These are phyloP conservation scores for Pythium dissimile DNA, from an alignment of 352 stramenopile genomes.

Conservation along the genomic window DNA sequence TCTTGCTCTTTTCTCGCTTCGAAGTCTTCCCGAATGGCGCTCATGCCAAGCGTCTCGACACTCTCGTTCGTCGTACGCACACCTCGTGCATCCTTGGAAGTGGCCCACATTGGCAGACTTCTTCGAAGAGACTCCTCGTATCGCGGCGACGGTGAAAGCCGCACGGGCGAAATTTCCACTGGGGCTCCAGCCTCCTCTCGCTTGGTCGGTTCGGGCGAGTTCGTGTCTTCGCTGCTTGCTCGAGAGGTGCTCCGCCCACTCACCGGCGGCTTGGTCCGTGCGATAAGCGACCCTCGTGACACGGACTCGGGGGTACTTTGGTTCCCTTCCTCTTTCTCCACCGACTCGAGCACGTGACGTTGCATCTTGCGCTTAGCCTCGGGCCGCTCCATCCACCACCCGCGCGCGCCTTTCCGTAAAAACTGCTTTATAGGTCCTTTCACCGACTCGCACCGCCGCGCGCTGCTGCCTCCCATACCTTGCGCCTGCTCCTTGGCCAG, in stretches of 20 bases:
- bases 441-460: background rate
- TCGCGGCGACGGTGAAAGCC: background rate
- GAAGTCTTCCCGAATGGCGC: slow-evolving; percentile 44
- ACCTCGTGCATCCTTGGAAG: too few species aligned
- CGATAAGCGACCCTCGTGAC: background rate
- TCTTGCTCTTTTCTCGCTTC: slow-evolving; percentile 53
- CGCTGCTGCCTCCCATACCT: background rate
- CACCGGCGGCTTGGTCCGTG: background rate
- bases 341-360: slow-evolving; percentile 60
- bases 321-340: slow-evolving; percentile 27
- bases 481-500: slow-evolving; percentile 33
- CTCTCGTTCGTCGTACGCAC: slow-evolving; percentile 24
- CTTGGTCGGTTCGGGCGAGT: background rate
- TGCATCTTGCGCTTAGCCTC: slow-evolving; percentile 48
- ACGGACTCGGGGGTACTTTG: background rate
- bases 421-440: slow-evolving; percentile 39
- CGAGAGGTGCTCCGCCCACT: background rate
- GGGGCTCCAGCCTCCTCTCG: background rate
- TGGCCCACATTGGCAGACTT: slow-evolving; percentile 12
- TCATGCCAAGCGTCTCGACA: slow-evolving; percentile 61
- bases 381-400: slow-evolving; percentile 79
- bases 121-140: background rate
- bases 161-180: slow-evolving; percentile 13
- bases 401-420: slow-evolving; percentile 68
- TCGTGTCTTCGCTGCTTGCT: slow-evolving; percentile 4